These are phyloP conservation scores for Leccinellum luteum DNA, from an alignment of 768 basidiomycete genomes.

Conservation along the genomic window DNA sequence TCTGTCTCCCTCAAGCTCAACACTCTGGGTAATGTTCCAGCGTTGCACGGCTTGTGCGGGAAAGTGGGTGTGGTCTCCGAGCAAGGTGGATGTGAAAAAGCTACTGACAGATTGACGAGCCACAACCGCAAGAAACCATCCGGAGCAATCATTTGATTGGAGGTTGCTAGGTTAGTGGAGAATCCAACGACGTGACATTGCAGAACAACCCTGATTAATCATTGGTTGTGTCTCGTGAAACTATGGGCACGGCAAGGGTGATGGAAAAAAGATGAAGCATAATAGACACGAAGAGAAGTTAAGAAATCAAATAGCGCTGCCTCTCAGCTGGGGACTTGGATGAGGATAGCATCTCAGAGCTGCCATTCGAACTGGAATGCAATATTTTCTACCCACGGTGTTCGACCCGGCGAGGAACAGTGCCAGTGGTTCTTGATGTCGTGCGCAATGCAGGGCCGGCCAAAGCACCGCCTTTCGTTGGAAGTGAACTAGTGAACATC, in stretches of 20 bases:
- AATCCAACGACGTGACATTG: slow-evolving; percentile 17
- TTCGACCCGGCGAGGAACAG: neutral
- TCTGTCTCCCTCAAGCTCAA: slow-evolving; percentile 29
- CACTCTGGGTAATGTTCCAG: neutral
- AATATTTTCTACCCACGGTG: too few species aligned
- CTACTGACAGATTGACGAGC: neutral
- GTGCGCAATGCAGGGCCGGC: neutral
- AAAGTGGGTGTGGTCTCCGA: slow-evolving; percentile 31
- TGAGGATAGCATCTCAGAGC: too few species aligned
- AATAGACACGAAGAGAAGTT: too few species aligned
- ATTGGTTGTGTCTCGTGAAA: slow-evolving; percentile 9
- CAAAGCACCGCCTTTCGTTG: neutral
- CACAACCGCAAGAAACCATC: slow-evolving; percentile 48
- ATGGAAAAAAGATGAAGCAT: too few species aligned
- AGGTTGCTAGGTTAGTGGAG: slow-evolving; percentile 33
- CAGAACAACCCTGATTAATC: neutral
- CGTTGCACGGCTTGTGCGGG: slow-evolving; percentile 19
- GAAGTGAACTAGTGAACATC: too few species aligned
- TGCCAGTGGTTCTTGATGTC: too few species aligned
- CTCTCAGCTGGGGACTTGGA: too few species aligned
- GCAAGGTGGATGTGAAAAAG: neutral
- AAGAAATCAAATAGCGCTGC: too few species aligned
- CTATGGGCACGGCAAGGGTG: too few species aligned
- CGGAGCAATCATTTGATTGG: slow-evolving; percentile 41
- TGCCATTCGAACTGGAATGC: too few species aligned